phyloP scores from a whole-genome alignment of 2,329 filamentous ascomycete genomes.

The Ceratocystis diversiconidia region DNA sequence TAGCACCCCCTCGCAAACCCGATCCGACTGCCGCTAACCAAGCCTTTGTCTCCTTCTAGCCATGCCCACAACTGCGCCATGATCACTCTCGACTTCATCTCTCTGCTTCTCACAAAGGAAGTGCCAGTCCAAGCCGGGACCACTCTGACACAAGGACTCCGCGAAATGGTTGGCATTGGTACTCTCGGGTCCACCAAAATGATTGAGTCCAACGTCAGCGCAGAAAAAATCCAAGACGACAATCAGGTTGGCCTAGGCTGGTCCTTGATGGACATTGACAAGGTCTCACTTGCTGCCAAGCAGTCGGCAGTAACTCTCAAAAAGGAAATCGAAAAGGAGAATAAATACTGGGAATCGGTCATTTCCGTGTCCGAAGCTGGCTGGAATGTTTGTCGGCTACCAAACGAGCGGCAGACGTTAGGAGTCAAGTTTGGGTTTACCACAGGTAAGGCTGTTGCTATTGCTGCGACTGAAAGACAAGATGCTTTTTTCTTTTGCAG shows the following conservation, averaged over 20 bases:
- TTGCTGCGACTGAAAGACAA: conserved; percentile 9
- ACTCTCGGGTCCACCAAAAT: conserved; percentile 57
- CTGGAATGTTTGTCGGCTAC: conserved; percentile 72
- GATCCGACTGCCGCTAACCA: neutral
- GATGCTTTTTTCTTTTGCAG: neutral
- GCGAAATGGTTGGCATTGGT: conserved; percentile 57
- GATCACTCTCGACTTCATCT: conserved; percentile 67
- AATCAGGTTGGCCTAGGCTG: conserved; percentile 51
- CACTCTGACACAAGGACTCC: conserved; percentile 57
- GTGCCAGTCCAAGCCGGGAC: conserved; percentile 52
- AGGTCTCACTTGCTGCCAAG: conserved; percentile 58
- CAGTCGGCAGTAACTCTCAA: conserved; percentile 58
- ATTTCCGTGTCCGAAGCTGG: conserved; percentile 67
- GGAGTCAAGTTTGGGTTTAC: conserved; percentile 82
- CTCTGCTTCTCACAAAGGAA: conserved; percentile 70
- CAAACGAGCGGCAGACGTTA: conserved; percentile 56
- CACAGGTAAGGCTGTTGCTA: conserved; percentile 39
- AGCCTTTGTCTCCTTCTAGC: conserved; percentile 23
- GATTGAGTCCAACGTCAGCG: conserved; percentile 43
- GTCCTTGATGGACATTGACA: conserved; percentile 63
- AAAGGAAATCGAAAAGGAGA: conserved; percentile 64
- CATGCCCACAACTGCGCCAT: conserved; percentile 45
- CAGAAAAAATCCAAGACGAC: conserved; percentile 41
- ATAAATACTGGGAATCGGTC: conserved; percentile 78
- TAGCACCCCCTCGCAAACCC: too few species aligned